Conservation (phyloP, 805 yeast genomes). For the Metschnikowia amazonensis region DNA sequence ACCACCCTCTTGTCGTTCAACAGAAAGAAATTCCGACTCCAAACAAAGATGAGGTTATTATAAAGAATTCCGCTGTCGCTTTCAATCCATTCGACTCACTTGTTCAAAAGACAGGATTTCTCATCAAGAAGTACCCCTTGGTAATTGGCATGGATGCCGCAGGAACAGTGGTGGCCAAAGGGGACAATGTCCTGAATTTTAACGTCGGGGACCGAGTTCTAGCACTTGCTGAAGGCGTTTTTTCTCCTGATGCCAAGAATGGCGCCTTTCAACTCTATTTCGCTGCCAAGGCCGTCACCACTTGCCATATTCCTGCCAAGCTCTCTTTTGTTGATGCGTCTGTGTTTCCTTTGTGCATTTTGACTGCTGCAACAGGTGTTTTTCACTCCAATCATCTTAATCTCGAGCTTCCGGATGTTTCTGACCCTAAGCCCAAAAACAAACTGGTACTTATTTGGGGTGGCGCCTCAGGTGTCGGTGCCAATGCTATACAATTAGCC, state of each 20-base stretch:
- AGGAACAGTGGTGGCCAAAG: conserved; percentile 9
- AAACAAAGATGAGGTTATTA: conserved; percentile 9
- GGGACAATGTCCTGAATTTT: conserved; percentile 3
- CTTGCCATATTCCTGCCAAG: conserved; percentile 6
- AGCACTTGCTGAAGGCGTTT: conserved; percentile 11
- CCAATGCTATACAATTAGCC: conserved; percentile 13
- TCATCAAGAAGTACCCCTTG: conserved; percentile 9
- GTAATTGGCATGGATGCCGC: conserved; percentile 11
- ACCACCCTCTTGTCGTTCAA: not conserved
- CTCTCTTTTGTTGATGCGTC: conserved; percentile 10
- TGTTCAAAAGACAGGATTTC: conserved; percentile 7
- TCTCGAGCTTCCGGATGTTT: conserved; percentile 5
- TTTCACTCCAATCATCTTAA: conserved; percentile 8
- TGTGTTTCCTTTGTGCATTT: conserved; percentile 8
- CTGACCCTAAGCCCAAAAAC: not conserved
- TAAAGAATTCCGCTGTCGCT: conserved; percentile 10
- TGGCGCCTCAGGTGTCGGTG: conserved; percentile 13
- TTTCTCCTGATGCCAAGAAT: conserved; percentile 11
- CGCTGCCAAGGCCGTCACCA: conserved; percentile 6
- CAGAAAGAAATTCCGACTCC: conserved; percentile 5
- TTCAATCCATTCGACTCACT: conserved; percentile 10
- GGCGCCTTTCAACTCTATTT: conserved; percentile 13
- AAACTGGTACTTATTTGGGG: conserved; percentile 13
- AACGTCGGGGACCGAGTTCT: conserved; percentile 10
- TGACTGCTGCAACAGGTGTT: conserved; percentile 9